phyloP scores from a whole-genome alignment of 1,139 yeast genomes.

The Pichia inconspicua region DNA sequence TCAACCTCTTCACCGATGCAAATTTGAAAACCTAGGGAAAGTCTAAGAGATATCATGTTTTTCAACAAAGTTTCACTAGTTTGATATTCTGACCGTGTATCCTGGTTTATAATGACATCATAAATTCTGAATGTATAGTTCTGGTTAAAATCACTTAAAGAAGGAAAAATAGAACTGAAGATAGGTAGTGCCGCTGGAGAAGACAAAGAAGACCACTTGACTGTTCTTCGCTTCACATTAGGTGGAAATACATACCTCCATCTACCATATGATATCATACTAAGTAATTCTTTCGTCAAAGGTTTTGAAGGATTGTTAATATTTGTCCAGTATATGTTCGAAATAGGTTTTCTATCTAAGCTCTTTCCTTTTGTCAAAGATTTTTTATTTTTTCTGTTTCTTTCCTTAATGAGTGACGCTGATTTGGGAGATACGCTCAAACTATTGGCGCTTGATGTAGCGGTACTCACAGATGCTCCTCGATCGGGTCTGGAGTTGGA shows the following conservation, averaged over 20 bases:
- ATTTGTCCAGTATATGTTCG: slow-evolving; percentile 51
- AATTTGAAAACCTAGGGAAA: slow-evolving; percentile 84
- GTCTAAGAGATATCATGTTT: slow-evolving; percentile 79
- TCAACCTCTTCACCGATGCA: slow-evolving; percentile 65
- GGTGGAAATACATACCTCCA: slow-evolving; percentile 89
- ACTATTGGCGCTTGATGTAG: slow-evolving; percentile 1
- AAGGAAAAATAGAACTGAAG: slow-evolving; percentile 70
- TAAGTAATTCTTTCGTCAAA: slow-evolving; percentile 35
- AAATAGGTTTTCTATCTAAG: slow-evolving; percentile 1
- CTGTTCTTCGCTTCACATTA: slow-evolving; percentile 52
- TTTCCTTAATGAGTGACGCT: not conserved
- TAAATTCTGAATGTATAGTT: slow-evolving; percentile 55
- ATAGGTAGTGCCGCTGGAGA: slow-evolving; percentile 91
- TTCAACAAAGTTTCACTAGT: slow-evolving; percentile 61
- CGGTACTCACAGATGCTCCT: not conserved
- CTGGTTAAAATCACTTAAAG: slow-evolving; percentile 52
- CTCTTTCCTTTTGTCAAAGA: not conserved
- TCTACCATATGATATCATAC: slow-evolving; percentile 47
- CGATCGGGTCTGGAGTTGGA: not conserved
- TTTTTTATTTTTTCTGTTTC: not conserved
- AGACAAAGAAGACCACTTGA: slow-evolving; percentile 88
- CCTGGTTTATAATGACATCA: slow-evolving; percentile 52
- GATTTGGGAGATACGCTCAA: not conserved
- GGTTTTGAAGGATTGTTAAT: slow-evolving; percentile 62
- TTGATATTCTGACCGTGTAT: slow-evolving; percentile 42